Conservation (phyloP, 2,329 filamentous ascomycete genomes). For the Pseudopithomyces maydicus region DNA sequence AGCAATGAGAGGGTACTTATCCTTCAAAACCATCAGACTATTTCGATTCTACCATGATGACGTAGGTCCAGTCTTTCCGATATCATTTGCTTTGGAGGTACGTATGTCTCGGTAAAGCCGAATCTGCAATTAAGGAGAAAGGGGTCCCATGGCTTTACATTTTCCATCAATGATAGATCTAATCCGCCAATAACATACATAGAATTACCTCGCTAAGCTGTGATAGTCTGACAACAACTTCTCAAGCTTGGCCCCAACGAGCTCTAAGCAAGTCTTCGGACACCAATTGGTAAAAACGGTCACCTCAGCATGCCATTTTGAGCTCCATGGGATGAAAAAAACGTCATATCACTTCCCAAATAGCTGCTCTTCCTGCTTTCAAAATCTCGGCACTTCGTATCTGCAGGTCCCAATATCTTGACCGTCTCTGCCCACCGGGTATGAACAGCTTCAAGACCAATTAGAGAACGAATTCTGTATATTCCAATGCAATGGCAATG, state of each 20-base stretch:
- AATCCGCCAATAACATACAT: background rate
- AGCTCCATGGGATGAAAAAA: background rate
- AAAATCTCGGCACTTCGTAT: slow-evolving; percentile 9
- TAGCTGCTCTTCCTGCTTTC: background rate
- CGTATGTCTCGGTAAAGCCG: background rate
- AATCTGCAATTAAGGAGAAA: background rate
- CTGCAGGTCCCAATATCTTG: background rate
- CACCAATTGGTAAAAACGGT: too few species aligned
- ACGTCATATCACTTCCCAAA: slow-evolving; percentile 16
- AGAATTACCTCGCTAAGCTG: background rate
- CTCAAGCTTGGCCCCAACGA: background rate
- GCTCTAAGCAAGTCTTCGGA: background rate
- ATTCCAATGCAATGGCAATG: background rate
- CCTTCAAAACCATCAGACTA: background rate
- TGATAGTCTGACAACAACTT: too few species aligned
- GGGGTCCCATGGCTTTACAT: too few species aligned
- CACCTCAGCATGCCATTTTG: too few species aligned
- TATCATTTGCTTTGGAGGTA: background rate
- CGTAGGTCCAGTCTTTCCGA: background rate
- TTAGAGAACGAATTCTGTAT: background rate
- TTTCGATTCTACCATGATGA: background rate
- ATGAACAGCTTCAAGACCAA: background rate
- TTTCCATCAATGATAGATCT: background rate
- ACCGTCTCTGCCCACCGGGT: background rate
- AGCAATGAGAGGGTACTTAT: background rate